Evolutionary conservation across 2,329 filamentous ascomycete species (phyloP).

Genomic region (Hypomyces perniciosus): DNA sequence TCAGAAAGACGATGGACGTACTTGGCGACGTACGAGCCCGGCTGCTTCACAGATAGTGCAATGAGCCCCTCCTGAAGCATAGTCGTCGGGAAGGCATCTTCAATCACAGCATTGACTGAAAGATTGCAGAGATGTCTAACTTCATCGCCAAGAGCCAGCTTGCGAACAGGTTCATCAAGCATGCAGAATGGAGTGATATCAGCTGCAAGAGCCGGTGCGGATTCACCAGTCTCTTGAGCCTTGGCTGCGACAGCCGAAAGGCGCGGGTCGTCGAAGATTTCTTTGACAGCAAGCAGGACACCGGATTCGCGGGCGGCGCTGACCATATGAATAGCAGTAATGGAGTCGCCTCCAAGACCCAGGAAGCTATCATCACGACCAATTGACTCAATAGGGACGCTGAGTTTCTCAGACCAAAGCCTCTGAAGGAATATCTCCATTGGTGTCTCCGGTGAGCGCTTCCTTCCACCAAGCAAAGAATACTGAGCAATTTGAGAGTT

Average conservation of each 20-base stretch:
- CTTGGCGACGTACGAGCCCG: slow-evolving; percentile 10
- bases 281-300: slow-evolving; percentile 10
- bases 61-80: slow-evolving; percentile 16
- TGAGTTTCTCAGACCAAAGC: slow-evolving; percentile 7
- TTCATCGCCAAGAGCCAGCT: background rate
- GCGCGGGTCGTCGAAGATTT: slow-evolving; percentile 14
- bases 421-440: slow-evolving; percentile 7
- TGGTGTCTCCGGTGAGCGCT: slow-evolving; percentile 1
- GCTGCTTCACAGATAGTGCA: slow-evolving; percentile 11
- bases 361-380: slow-evolving; percentile 17
- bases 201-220: background rate
- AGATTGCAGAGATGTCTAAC: background rate
- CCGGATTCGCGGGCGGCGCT: background rate
- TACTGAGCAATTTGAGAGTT: slow-evolving; percentile 2
- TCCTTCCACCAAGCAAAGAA: background rate
- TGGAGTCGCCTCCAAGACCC: slow-evolving; percentile 17
- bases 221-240: slow-evolving; percentile 1
- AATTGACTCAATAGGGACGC: slow-evolving; percentile 10
- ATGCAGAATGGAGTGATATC: slow-evolving; percentile 1
- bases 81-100: slow-evolving; percentile 15
- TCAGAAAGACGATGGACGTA: background rate
- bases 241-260: slow-evolving; percentile 6
- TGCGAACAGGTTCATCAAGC: background rate
- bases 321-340: slow-evolving; percentile 11
- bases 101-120: background rate